Evolutionary conservation across 306 rosid species (phyloP).

Genomic region (Vigna nakashimae): DNA sequence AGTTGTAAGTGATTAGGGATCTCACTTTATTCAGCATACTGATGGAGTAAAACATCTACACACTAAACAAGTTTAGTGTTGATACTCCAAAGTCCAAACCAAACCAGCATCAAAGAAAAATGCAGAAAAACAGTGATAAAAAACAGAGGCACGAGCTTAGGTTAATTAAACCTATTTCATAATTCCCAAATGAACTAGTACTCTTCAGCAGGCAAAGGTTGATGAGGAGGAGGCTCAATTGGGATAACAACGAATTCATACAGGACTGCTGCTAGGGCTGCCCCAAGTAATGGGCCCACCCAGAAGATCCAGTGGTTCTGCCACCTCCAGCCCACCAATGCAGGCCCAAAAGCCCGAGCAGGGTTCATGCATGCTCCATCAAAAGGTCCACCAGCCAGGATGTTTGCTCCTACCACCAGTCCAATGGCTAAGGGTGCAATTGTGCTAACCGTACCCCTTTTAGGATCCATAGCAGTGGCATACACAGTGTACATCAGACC

Average conservation of each 20-base stretch:
- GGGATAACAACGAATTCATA: conserved; percentile 83
- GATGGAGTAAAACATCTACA: not conserved
- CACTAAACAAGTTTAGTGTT: not conserved
- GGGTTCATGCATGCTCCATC: conserved; percentile 97
- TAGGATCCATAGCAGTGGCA: conserved; percentile 94
- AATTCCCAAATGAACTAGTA: conserved; percentile 55
- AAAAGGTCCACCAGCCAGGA: conserved; percentile 76
- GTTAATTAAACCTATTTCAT: not conserved
- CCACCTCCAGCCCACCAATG: conserved; percentile 94
- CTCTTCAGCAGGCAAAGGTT: conserved; percentile 92
- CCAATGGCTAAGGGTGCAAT: conserved; percentile 83
- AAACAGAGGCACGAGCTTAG: not conserved
- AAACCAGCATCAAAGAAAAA: conserved; percentile 12
- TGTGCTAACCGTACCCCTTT: conserved; percentile 66
- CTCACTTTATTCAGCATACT: conserved; percentile 46
- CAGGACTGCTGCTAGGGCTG: conserved; percentile 75
- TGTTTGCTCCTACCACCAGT: conserved; percentile 77
- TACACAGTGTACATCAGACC: conserved; percentile 75
- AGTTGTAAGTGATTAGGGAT: not conserved
- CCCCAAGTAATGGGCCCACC: conserved; percentile 89
- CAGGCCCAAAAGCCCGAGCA: conserved; percentile 91
- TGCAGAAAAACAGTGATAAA: not conserved
- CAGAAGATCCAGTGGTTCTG: conserved; percentile 87
- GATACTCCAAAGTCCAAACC: conserved; percentile 1
- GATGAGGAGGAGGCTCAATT: conserved; percentile 77